Percentiles rank a stretch among this genome's conserved stretches.
Conservation (phyloP, 148 eudicot genomes). For the Silene conica region DNA sequence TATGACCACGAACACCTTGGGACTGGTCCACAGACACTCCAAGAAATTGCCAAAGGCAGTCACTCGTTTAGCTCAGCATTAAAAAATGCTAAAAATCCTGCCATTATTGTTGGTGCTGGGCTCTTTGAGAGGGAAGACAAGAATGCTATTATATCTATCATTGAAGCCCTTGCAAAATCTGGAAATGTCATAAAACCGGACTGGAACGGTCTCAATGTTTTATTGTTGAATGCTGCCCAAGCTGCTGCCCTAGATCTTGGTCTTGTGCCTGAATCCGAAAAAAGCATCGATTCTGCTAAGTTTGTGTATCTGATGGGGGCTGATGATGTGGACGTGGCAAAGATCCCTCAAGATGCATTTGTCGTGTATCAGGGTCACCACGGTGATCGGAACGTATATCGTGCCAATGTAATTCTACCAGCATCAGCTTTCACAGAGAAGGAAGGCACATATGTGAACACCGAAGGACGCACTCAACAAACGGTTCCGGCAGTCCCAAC, state of each 20-base stretch:
- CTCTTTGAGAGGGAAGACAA: conserved; percentile 76
- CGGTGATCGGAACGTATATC: conserved; percentile 81
- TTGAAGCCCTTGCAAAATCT: conserved; percentile 62
- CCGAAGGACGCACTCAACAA: conserved; percentile 82
- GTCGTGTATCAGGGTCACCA: conserved; percentile 99
- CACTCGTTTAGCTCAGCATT: conserved; percentile 67
- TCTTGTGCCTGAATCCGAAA: conserved; percentile 77
- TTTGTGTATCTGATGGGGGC: conserved; percentile 92
- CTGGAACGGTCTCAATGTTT: conserved; percentile 83
- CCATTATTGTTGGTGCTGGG: conserved; percentile 79
- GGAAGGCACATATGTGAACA: conserved; percentile 81
- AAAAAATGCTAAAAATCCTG: conserved; percentile 77
- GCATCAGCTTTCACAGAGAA: conserved; percentile 90
- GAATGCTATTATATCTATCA: conserved; percentile 64
- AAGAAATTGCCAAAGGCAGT: conserved; percentile 67
- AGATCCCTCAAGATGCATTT: conserved; percentile 73
- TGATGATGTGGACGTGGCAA: conserved; percentile 73
- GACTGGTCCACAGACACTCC: conserved; percentile 65
- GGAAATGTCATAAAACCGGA: conserved; percentile 67
- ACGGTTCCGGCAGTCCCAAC: conserved; percentile 93
- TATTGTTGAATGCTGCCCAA: conserved; percentile 90
- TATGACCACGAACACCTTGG: conserved; percentile 77
- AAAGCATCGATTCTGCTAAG: conserved; percentile 72
- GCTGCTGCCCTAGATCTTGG: conserved; percentile 94
- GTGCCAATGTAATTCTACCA: conserved; percentile 89